Base-by-base conservation (phyloP, 2,329 filamentous ascomycete genomes). In the Sporothrix brasiliensis region DNA sequence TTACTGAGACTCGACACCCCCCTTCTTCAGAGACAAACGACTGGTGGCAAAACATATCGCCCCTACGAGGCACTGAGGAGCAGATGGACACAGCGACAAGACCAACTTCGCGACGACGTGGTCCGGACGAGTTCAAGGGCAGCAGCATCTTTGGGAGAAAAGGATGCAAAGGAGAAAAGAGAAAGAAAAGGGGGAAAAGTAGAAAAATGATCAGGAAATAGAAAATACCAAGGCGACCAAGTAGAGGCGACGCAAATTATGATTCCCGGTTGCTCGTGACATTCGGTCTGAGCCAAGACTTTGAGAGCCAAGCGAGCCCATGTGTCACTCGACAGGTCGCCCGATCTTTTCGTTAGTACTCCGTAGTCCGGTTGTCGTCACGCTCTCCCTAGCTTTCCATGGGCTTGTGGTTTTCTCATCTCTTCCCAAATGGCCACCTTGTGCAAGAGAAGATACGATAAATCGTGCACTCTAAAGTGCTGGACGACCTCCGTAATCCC, bases 221-320 rank as follows among this genome's bases (percentile, higher is more conserved):
- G 16, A 30, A 44, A 54, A 10, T n/a, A n/a, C 30, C 41, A 30
- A 63, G 41, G 41, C 6, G 16, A 27, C 21, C 39, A 63, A 63
- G 34, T 34, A 34, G 34, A 34, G 7, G 60, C 60, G 16, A 49
- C 44, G 24, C 11, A 44, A 13, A 13, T 44, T 44, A 44, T 41
- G 16, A 50, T 50, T 44, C 47, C 61, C 44, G 60, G 47, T 16
- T 21, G 30, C 44, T 60, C 58, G 67, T 30, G 54, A 61, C 44
- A 13, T 68, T 41, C 53, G 27, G 52, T 41, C 58, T 63, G 58
- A 58, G 61, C 69, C 69, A 70, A 70, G 69, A 66, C 24, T 47
- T 63, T 47, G n/a, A 19, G 52, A 71, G 67, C 60, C 70, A 71
- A 71, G 70, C 70, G 70, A 69, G 58, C 13, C 14, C 52, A 65